Percentiles rank a stretch among this genome's conserved stretches.
These are phyloP conservation scores for Dissophora ornata DNA, from an alignment of 192 early-diverging fungal species.

Conservation along the genomic window DNA sequence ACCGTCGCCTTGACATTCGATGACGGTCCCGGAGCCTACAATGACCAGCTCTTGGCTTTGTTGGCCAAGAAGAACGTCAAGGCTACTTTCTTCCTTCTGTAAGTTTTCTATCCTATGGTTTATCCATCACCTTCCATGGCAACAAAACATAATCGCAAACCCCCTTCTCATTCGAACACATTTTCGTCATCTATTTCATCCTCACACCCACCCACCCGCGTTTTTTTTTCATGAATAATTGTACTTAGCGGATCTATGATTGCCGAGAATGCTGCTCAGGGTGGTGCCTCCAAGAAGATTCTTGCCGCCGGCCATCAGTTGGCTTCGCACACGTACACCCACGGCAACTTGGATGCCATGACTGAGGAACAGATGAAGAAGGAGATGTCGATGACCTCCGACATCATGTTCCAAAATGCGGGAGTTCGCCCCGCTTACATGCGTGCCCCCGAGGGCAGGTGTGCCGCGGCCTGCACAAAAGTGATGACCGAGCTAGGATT, in stretches of 20 bases:
- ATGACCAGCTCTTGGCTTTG: slow-evolving; percentile 60
- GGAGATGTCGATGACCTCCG: slow-evolving; percentile 61
- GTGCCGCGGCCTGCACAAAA: slow-evolving; percentile 31
- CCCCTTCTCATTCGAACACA: too few relatives aligned
- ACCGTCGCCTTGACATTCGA: slow-evolving; percentile 63
- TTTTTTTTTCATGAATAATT: not conserved
- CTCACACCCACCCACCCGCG: not conserved
- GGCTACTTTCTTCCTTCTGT: slow-evolving; percentile 75
- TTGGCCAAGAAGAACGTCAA: slow-evolving; percentile 66
- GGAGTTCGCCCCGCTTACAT: slow-evolving; percentile 67
- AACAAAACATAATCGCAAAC: not conserved
- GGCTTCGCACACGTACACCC: slow-evolving; percentile 66
- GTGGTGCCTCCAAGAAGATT: slow-evolving; percentile 38
- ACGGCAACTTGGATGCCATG: slow-evolving; percentile 60
- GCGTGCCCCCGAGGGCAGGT: slow-evolving; percentile 69
- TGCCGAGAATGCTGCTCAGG: slow-evolving; percentile 20
- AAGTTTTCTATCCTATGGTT: too few relatives aligned
- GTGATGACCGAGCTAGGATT: slow-evolving; percentile 40
- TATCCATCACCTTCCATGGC: not conserved
- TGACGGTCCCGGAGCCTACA: slow-evolving; percentile 62
- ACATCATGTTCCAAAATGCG: slow-evolving; percentile 58
- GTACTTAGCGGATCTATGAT: slow-evolving; percentile 29
- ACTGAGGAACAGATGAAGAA: slow-evolving; percentile 52
- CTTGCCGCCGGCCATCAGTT: slow-evolving; percentile 69
- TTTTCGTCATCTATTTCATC: too few relatives aligned